Conservation (phyloP, 2,329 filamentous ascomycete species). For the Diplocarpon mali region DNA sequence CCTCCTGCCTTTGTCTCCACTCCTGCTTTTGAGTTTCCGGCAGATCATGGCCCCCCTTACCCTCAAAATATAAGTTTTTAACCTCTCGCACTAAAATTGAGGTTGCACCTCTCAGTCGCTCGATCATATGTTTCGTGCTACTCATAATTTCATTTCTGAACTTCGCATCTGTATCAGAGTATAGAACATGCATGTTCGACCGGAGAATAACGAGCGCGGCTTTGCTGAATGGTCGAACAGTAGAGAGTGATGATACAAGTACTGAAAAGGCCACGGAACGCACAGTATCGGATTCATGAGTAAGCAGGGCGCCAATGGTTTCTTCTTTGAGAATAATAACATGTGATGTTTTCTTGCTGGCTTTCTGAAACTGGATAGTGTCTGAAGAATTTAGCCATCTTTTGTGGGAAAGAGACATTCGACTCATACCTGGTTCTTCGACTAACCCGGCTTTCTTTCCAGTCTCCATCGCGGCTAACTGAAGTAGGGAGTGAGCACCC, state of each 20-base stretch:
- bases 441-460: slow-evolving; percentile 61
- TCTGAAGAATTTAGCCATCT: slow-evolving; percentile 9
- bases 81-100: slow-evolving; percentile 38
- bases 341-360: slow-evolving; percentile 24
- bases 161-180: slow-evolving; percentile 78
- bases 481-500: slow-evolving; percentile 45
- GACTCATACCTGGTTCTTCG: slow-evolving; percentile 48
- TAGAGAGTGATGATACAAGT: slow-evolving; percentile 63
- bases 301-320: slow-evolving; percentile 41
- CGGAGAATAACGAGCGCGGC: slow-evolving; percentile 52
- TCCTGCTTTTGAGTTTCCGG: neutral
- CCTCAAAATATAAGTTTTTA: slow-evolving; percentile 12
- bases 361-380: slow-evolving; percentile 29
- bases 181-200: slow-evolving; percentile 56
- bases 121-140: slow-evolving; percentile 64
- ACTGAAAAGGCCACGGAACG: slow-evolving; percentile 74
- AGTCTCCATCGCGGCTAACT: slow-evolving; percentile 56
- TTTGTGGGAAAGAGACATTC: neutral
- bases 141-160: slow-evolving; percentile 72
- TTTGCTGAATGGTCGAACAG: slow-evolving; percentile 59
- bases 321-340: slow-evolving; percentile 30
- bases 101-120: slow-evolving; percentile 59
- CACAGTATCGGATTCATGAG: slow-evolving; percentile 49
- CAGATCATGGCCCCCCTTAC: neutral
- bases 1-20: slow-evolving; percentile 18